Base-by-base conservation (phyloP, 2,329 filamentous ascomycete species). In the Apiospora malaysiana region DNA sequence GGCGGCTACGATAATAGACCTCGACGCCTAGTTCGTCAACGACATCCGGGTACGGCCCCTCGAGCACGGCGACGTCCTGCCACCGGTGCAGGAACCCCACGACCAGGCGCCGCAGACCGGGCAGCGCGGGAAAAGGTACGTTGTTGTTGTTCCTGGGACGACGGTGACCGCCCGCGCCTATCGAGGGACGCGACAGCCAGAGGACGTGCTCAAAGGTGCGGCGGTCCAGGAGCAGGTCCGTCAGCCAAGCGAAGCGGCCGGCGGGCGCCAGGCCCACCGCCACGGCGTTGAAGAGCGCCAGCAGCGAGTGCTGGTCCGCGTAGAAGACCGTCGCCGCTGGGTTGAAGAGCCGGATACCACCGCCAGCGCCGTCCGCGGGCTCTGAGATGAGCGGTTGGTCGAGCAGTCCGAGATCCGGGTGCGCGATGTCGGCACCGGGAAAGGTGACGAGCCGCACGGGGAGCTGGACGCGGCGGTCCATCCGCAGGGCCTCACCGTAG, bases 31-130 rank as follows among this genome's bases (percentile, higher is more conserved):
- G 4, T 42, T 68, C 67, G 10, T 68, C 67, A 32, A 68, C 27
- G 6, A 68, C 43, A 6, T 68, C 67, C 27, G 8, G 23, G 25
- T 42, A 51, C 47, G 23, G 42, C 1, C 67, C 67, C 32, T 68
- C 67, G 45, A 68, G 9, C 16, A 51, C 37, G 25, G 6, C 67
- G 43, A 68, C 67, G 47, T 68, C 67, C 43, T 51, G 67, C 67
- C 67, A 68, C 8, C 67, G 67, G 12, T 37, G 47, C 14, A 40
- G 18, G 12, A 68, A 68, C 6, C 67, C 67, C n/a, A 68, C 67
- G 18, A 51, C 25, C 3, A 68, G 2, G 2, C 67, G 43, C 5
- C 67, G 67, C 18, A 68, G 46, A 14, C 65, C 43, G 5, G 40
- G 40, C 1, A 67, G 65, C 65, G 25, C 21, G 4, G n/a, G 2